A percentile compares a stretch with the other conserved stretches of the same genome.
Evolutionary conservation across 192 early-diverging fungal species (phyloP).

Genomic region (Linnemannia hyalina): DNA sequence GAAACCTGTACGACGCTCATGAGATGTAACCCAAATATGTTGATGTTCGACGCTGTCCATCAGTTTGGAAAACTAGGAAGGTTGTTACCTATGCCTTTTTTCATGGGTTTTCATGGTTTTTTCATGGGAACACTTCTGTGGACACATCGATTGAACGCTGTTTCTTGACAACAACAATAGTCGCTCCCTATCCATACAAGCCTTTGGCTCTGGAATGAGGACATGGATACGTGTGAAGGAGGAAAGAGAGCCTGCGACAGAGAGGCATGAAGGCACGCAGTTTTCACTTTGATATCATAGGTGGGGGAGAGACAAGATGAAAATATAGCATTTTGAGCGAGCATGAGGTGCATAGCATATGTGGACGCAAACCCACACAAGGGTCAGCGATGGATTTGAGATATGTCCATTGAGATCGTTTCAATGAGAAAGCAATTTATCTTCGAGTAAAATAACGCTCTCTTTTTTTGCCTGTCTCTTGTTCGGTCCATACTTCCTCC

Average conservation of each 20-base stretch:
- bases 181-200: too few relatives aligned
- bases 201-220: not conserved
- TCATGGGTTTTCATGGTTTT: not conserved
- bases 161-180: not conserved
- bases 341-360: not conserved
- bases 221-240: not conserved
- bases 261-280: not conserved
- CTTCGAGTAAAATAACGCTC: not conserved
- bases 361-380: not conserved
- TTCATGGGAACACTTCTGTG: not conserved
- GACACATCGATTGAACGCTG: not conserved
- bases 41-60: not conserved
- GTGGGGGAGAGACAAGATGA: not conserved
- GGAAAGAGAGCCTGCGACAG: not conserved
- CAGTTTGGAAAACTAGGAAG: not conserved
- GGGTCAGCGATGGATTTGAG: not conserved
- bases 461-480: not conserved
- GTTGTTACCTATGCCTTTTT: not conserved
- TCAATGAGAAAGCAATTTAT: not conserved
- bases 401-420: too few relatives aligned
- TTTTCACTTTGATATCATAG: not conserved
- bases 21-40: not conserved
- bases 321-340: not conserved
- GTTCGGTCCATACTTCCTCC: constrained; percentile 4
- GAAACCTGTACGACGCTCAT: not conserved